Evolutionary conservation across 768 basidiomycete genomes (phyloP), one percentile per base, ranked within the genome.

Genomic region (Lanmaoa rubissima): DNA sequence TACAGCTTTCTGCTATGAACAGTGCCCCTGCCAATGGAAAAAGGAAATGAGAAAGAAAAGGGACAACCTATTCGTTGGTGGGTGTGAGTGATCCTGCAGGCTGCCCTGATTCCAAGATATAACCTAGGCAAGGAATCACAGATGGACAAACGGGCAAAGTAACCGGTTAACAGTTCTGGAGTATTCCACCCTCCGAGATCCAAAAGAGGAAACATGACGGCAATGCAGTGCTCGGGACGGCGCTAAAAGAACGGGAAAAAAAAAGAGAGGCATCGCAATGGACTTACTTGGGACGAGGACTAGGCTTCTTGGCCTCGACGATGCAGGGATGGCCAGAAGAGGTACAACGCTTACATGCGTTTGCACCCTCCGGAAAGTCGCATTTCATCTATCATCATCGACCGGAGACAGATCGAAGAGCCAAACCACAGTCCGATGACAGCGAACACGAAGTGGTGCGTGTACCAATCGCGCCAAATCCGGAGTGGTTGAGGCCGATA

Each of bases 221-320:
- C 51, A 73, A 56, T 53, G 67, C 67, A 38, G 67, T 67, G 67
- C 55, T 56, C 52, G 47, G 58, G 43, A 53, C 49, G 47, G 45
- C 35, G 40, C 36, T 32, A 58, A 51, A 39, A 19, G 10, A 36
- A 38, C 50, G 60, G 52, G 48, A 26, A 36, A 50, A 42, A 54
- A 53, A 38, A 26, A 28, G 28, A 26, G 12, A 54, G n/a, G 55
- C 53, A 69, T 66, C 45, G 59, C 58, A 60, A 55, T 45, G 40
- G 48, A 84, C 90, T 83, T 71, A 93, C 91, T 92, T 93, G 58
- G 90, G 90, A 24, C 84, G 84, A 28, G 82, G 87, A 65, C 84
- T 79, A 53, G 84, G 87, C 74, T 90, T 91, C 58, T 90, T 80
- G 48, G 90, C 90, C 72, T 92, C 90, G 39, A 92, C 90, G 61